phyloP scores from a whole-genome alignment of 345 rosid genomes.

The Populus pruinosa region DNA sequence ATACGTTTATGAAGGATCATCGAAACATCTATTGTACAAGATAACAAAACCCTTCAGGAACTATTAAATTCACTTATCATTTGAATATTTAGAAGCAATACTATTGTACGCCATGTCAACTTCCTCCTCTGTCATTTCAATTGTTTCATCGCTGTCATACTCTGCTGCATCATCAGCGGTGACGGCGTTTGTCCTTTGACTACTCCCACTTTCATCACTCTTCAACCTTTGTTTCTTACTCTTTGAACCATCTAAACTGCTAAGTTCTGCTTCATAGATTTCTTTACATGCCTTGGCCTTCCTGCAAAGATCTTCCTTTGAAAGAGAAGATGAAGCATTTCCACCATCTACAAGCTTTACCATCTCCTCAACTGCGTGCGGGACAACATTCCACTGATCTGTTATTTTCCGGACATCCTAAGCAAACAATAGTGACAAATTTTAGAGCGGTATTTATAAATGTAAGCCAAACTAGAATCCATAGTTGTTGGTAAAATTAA shows the following conservation, averaged over 20 bases:
- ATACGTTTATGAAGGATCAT: too few relatives aligned
- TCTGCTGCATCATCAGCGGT: slow-evolving; percentile 22
- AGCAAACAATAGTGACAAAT: slow-evolving; percentile 4
- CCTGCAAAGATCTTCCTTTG: slow-evolving; percentile 47
- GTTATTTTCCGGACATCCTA: slow-evolving; percentile 51
- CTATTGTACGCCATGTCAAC: slow-evolving; percentile 50
- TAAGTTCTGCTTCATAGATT: slow-evolving; percentile 56
- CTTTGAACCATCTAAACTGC: slow-evolving; percentile 12
- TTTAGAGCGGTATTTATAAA: neutral
- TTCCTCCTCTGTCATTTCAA: slow-evolving; percentile 94
- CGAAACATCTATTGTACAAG: neutral
- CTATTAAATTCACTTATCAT: neutral
- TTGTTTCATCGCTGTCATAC: slow-evolving; percentile 78
- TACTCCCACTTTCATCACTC: slow-evolving; percentile 14
- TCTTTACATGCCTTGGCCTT: slow-evolving; percentile 57
- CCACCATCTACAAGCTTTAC: slow-evolving; percentile 39
- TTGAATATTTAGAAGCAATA: slow-evolving; percentile 32
- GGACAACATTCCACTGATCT: slow-evolving; percentile 86
- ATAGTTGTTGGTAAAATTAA: neutral
- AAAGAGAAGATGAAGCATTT: slow-evolving; percentile 25
- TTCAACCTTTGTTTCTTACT: slow-evolving; percentile 23
- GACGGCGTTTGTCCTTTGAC: slow-evolving; percentile 11
- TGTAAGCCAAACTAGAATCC: neutral
- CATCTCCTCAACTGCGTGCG: slow-evolving; percentile 75
- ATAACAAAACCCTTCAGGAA: neutral